Conservation (phyloP, 176 grass and related monocot genomes). For the Neostapfia colusana region DNA sequence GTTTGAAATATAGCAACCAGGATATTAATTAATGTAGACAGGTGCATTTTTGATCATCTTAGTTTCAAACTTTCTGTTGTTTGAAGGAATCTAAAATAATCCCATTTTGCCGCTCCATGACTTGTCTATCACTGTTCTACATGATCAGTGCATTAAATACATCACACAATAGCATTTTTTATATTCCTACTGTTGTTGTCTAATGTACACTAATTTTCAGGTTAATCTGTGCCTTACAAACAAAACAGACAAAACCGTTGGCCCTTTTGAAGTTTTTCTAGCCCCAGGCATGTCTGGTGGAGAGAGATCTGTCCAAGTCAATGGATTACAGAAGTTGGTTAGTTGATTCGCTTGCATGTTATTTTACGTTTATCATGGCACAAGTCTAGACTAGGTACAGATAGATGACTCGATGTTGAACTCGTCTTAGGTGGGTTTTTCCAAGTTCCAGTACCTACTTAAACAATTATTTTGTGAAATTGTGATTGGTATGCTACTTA, state of each 20-base stretch:
- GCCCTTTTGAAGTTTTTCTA: slow-evolving; percentile 93
- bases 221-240: slow-evolving; percentile 83
- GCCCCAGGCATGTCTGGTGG: slow-evolving; percentile 57
- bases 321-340: slow-evolving; percentile 97
- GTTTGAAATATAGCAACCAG: background rate
- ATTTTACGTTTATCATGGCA: background rate
- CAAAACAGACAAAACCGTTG: slow-evolving; percentile 83
- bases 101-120: slow-evolving; percentile 13
- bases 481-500: background rate
- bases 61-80: background rate
- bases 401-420: background rate
- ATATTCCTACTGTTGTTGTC: slow-evolving; percentile 1
- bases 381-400: background rate
- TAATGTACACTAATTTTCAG: slow-evolving; percentile 48
- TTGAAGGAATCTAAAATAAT: slow-evolving; percentile 28
- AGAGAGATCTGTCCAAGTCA: slow-evolving; percentile 73
- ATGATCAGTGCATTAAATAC: background rate
- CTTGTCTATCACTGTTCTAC: background rate
- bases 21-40: slow-evolving; percentile 26
- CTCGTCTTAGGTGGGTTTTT: background rate
- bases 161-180: background rate
- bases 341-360: slow-evolving; percentile 39
- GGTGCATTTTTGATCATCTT: slow-evolving; percentile 10
- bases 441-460: slow-evolving; percentile 3
- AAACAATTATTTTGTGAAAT: slow-evolving; percentile 17